Evolutionary conservation across 805 yeast genomes (phyloP), one percentile per base, ranked within the genome.

Genomic region (Scheffersomyces lignosus): DNA sequence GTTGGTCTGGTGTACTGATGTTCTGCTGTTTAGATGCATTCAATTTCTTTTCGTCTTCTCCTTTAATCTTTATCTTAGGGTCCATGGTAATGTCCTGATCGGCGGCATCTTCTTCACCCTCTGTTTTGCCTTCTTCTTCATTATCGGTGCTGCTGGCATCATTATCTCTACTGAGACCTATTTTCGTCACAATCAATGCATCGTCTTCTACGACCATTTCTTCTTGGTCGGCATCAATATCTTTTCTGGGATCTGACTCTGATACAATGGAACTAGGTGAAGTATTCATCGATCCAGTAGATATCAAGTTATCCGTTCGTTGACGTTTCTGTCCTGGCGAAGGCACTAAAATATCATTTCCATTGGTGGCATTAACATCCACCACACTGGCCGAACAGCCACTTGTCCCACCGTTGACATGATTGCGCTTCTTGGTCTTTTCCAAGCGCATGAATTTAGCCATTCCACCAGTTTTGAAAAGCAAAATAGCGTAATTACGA

Each of bases 401-500:
- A n/a, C n/a, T n/a, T n/a, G n/a, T n/a, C n/a, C n/a, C n/a, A n/a
- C n/a, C n/a, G n/a, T n/a, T n/a, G n/a, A n/a, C n/a, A n/a, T n/a
- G n/a, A n/a, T n/a, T n/a, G 7, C 32, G 34, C 18, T 44, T 40
- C 27, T 36, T 47, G 27, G 42, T 29, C 29, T 40, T 49, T 15
- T 49, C 50, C 12, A 40, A 47, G 31, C 44, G 49, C 4, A 59
- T 52, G 39, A 54, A 66, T 37, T 54, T 56, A 1, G 63, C 40
- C 38, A 67, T 58, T 34, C 58, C 63, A 14, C 71, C 73, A 3
- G 59, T 47, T 34, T 50, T 45, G 34, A 69, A 56, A 5, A 67
- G 48, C 20, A 53, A 45, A 12, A 64, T 49, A 7, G 65, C 62
- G 45, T 56, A 69, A 18, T 57, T 58, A 16, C 75, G 50, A 20